phyloP scores from a whole-genome alignment of 2,329 filamentous ascomycete species.

The Epichloe sibirici region DNA sequence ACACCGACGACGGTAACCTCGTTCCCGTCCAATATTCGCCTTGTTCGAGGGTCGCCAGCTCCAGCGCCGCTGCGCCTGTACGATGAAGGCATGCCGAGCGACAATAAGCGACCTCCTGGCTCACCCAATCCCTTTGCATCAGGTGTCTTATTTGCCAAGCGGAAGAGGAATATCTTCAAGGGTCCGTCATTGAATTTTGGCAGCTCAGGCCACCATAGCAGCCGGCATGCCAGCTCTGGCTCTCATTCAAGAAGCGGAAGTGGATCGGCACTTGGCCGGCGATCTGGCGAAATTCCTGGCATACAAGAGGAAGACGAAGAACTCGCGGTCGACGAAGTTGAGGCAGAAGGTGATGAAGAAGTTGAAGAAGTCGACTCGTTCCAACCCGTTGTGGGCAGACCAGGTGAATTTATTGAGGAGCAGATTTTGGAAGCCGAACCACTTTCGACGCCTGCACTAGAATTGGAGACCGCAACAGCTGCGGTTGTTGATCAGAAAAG shows the following conservation, averaged over 20 bases:
- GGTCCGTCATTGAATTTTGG: constrained; percentile 56
- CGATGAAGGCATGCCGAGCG: constrained; percentile 44
- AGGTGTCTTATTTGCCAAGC: constrained; percentile 65
- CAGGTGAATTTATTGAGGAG: constrained; percentile 33
- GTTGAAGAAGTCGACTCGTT: constrained; percentile 50
- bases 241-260: constrained; percentile 48
- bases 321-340: constrained; percentile 26
- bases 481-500: neutral
- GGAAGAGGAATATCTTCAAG: constrained; percentile 73
- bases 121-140: constrained; percentile 48
- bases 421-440: constrained; percentile 29
- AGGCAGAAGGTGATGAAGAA: constrained; percentile 31
- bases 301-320: constrained; percentile 55
- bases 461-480: neutral
- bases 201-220: constrained; percentile 20
- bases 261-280: constrained; percentile 48
- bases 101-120: constrained; percentile 25
- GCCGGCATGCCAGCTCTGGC: constrained; percentile 26
- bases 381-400: constrained; percentile 33
- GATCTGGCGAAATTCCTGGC: constrained; percentile 59
- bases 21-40: constrained; percentile 77
- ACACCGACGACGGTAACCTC: constrained; percentile 64
- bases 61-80: constrained; percentile 39
- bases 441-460: too few species aligned
- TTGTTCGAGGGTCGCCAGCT: constrained; percentile 53